Percentiles rank a stretch among this genome's conserved stretches.
phyloP scores from a whole-genome alignment of 371 early-diverging fungal species.

The Amoeboaphelidium protococcarum region DNA sequence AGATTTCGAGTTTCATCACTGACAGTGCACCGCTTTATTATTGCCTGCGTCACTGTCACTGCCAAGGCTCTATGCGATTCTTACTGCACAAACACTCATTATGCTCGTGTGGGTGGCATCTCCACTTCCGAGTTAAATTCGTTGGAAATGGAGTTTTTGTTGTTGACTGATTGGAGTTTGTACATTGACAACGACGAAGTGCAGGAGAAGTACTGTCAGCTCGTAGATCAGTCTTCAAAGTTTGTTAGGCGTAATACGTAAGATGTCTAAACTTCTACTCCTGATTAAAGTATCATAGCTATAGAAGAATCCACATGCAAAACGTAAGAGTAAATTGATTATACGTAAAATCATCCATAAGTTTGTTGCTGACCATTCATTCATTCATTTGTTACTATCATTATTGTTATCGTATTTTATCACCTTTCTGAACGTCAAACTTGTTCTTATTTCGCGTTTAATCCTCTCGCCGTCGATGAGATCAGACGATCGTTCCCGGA shows the following conservation, averaged over 20 bases:
- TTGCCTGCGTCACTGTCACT: constrained; percentile 63
- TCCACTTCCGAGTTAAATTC: constrained; percentile 70
- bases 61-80: constrained; percentile 23
- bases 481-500: not conserved
- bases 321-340: too few species aligned
- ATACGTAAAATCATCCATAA: too few species aligned
- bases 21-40: constrained; percentile 80
- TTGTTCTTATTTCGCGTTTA: too few species aligned
- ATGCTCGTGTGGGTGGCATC: constrained; percentile 77
- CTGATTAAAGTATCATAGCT: too few species aligned
- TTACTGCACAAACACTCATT: constrained; percentile 4
- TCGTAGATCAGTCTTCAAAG: constrained; percentile 14
- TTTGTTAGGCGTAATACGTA: too few species aligned
- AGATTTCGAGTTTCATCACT: constrained; percentile 71
- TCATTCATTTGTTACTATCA: too few species aligned
- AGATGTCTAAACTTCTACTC: too few species aligned
- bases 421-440: too few species aligned
- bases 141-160: constrained; percentile 73
- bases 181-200: constrained; percentile 37
- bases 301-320: too few species aligned
- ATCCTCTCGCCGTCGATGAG: not conserved
- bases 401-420: too few species aligned
- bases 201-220: constrained; percentile 45
- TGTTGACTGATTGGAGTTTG: constrained; percentile 65
- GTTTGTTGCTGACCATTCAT: too few species aligned